phyloP scores from a whole-genome alignment of 169 alveolate species.

The Plasmodium berghei region DNA sequence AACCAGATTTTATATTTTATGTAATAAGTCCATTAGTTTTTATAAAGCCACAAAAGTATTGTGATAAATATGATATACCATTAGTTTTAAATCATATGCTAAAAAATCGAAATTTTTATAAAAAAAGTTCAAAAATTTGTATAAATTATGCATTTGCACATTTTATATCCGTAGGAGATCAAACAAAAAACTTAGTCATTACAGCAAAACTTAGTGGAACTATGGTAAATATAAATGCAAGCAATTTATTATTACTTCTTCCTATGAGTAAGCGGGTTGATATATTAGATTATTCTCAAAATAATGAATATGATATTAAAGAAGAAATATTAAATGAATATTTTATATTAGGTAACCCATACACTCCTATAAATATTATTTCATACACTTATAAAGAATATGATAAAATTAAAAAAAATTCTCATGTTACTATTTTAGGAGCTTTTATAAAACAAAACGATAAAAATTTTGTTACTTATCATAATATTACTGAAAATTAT shows the following conservation, averaged over 20 bases:
- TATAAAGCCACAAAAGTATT: constrained; percentile 69
- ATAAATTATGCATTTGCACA: constrained; percentile 78
- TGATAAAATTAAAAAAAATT: constrained; percentile 45
- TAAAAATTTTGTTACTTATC: constrained; percentile 13
- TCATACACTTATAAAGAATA: constrained; percentile 44
- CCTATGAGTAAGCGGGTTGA: constrained; percentile 68
- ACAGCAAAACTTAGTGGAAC: constrained; percentile 75
- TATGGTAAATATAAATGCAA: constrained; percentile 44
- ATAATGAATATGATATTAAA: constrained; percentile 71
- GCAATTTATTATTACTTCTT: constrained; percentile 29
- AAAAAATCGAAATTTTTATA: constrained; percentile 64
- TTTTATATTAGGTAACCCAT: constrained; percentile 70
- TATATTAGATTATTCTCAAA: constrained; percentile 38
- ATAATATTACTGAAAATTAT: constrained; percentile 7
- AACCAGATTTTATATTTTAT: constrained; percentile 60
- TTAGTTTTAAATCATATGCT: constrained; percentile 65
- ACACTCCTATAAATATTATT: constrained; percentile 59
- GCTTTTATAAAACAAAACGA: constrained; percentile 51
- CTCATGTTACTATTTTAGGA: constrained; percentile 46
- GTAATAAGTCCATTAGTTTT: constrained; percentile 65
- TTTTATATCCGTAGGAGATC: constrained; percentile 46
- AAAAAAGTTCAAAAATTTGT: constrained; percentile 64
- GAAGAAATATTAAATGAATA: constrained; percentile 75
- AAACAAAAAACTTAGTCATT: constrained; percentile 25
- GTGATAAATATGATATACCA: constrained; percentile 68